Conservation (phyloP, 192 early-diverging fungal species). For the Mortierella alpina region DNA sequence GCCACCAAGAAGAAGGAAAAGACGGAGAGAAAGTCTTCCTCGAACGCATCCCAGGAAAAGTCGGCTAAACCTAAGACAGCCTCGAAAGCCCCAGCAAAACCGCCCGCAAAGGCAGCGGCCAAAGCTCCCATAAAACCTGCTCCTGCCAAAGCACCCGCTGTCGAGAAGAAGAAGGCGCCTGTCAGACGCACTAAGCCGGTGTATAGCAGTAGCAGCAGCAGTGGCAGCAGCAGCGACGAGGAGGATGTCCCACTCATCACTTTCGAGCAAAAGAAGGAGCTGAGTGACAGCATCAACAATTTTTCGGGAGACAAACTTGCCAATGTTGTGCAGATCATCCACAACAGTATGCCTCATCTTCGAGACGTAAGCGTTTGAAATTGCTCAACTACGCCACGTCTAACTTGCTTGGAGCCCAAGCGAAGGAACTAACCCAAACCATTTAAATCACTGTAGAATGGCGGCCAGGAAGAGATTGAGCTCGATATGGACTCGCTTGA, state of each 20-base stretch:
- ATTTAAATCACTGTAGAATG: slow-evolving; percentile 21
- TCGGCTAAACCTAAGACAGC: slow-evolving; percentile 25
- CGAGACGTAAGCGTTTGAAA: slow-evolving; percentile 6
- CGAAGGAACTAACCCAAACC: neutral
- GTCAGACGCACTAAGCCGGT: slow-evolving; percentile 29
- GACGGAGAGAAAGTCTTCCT: slow-evolving; percentile 23
- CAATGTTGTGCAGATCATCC: slow-evolving; percentile 81
- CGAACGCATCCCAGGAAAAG: slow-evolving; percentile 25
- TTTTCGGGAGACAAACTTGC: slow-evolving; percentile 75
- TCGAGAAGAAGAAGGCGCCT: slow-evolving; percentile 46
- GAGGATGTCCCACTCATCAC: slow-evolving; percentile 69
- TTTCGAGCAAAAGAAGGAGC: slow-evolving; percentile 90
- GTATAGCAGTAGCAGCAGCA: slow-evolving; percentile 34
- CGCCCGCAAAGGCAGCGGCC: neutral
- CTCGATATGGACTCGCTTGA: slow-evolving; percentile 94
- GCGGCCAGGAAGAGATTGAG: slow-evolving; percentile 89
- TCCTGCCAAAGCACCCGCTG: slow-evolving; percentile 21
- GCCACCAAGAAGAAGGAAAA: slow-evolving; percentile 50
- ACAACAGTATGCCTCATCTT: slow-evolving; percentile 69
- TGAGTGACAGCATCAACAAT: slow-evolving; percentile 78
- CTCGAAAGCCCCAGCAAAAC: slow-evolving; percentile 21
- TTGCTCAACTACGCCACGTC: neutral
- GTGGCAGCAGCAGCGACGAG: slow-evolving; percentile 29
- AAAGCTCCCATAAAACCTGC: slow-evolving; percentile 15
- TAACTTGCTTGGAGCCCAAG: no score